Evolutionary conservation across 2,329 filamentous ascomycete genomes (phyloP), one percentile per base, ranked within the genome.

Genomic region (Calonectria pauciramosa): DNA sequence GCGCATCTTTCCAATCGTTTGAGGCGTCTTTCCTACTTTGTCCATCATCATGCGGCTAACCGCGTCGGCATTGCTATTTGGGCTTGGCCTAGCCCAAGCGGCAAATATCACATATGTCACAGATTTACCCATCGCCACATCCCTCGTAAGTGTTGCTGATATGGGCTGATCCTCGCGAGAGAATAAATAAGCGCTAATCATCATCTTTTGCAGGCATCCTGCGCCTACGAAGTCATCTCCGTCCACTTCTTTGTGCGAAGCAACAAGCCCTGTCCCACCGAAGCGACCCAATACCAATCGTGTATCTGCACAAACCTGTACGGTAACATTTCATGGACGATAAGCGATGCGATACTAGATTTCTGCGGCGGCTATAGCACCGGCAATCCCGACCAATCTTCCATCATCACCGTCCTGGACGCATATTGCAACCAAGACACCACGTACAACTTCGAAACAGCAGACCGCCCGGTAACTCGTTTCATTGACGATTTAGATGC

Each of bases 401-500:
- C 36, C 5, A 36, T 13, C 2, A n/a, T 30, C 1, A 64, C 36
- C 6, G 60, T 30, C 7, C 28, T 64, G 16, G 16, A 47, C 23
- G 60, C 60, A n/a, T 44, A 64, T 64, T 44, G 60, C 38, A 47
- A 44, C 30, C 60, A 64, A 38, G 60, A 47, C 30, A 44, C 36
- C 36, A 64, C 60, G 14, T 44, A 30, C 60, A 44, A 23, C 9
- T 64, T 64, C 13, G 26, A 41, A 28, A 44, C 60, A 8, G n/a
- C 60, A 30, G 28, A 41, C 36, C 38, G 30, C n/a, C 38, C 60
- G 2, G 60, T 64, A n/a, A 44, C 60, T 64, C 30, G 23, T 11
- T 64, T 47, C 38, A 64, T 64, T 9, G 30, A 64, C 38, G 60
- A 64, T 23, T n/a, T 64, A 23, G 60, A 64, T 47, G 60, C 60